These are phyloP conservation scores for Prototheca cutis DNA, from an alignment of 163 green algal species.

Conservation along the genomic window DNA sequence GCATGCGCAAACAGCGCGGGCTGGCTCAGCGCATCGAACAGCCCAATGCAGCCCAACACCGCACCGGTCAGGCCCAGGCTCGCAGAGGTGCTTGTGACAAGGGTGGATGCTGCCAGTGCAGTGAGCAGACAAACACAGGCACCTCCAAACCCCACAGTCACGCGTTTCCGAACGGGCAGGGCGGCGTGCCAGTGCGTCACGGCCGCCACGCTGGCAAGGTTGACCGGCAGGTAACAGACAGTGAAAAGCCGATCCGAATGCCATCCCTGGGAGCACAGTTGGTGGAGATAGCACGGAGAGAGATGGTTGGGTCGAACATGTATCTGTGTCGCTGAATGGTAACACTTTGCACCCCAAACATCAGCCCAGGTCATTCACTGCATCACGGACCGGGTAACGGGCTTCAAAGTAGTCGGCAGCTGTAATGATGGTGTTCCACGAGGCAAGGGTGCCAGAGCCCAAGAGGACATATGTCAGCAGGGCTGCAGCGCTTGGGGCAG, in stretches of 20 bases:
- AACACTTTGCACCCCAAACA: not conserved
- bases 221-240: slow-evolving; percentile 51
- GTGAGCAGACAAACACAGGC: no score
- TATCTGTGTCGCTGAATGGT: not conserved
- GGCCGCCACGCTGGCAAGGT: slow-evolving; percentile 32
- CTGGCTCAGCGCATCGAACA: slow-evolving; percentile 54
- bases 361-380: not conserved
- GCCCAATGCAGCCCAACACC: slow-evolving; percentile 39
- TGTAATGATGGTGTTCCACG: slow-evolving; percentile 69
- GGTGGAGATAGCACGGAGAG: not conserved
- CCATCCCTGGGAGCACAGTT: slow-evolving; percentile 22
- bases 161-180: slow-evolving; percentile 3
- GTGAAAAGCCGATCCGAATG: slow-evolving; percentile 69
- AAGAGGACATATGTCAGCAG: slow-evolving; percentile 12
- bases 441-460: slow-evolving; percentile 46
- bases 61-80: slow-evolving; percentile 29
- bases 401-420: slow-evolving; percentile 59
- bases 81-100: slow-evolving; percentile 38
- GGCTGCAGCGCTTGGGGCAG: no score
- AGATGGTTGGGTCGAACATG: not conserved
- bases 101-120: slow-evolving; percentile 29
- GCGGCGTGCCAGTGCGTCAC: slow-evolving; percentile 32
- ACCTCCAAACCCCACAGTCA: no score
- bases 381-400: slow-evolving; percentile 32
- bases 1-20: slow-evolving; percentile 67